Evolutionary conservation across 164 flowering plant species (phyloP).

Genomic region (Magnolia changhungtana): DNA sequence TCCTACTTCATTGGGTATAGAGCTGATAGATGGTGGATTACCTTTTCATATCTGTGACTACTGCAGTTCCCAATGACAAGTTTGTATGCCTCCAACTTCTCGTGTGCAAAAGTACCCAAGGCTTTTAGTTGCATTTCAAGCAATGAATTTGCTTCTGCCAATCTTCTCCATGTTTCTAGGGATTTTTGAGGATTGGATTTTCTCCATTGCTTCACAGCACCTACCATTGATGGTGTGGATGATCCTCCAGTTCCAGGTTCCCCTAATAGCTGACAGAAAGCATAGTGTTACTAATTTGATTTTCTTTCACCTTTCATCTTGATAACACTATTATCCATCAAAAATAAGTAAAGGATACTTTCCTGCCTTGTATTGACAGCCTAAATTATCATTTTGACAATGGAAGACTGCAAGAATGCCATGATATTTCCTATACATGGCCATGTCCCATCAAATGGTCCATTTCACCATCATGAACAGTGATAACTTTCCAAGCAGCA

Average conservation of each 20-base stretch:
- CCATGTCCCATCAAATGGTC: background rate
- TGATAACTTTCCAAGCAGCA: too few species aligned
- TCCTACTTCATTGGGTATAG: background rate
- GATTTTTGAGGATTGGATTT: conserved; percentile 73
- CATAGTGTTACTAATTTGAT: background rate
- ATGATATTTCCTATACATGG: background rate
- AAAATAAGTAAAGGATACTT: background rate
- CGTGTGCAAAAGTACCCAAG: conserved; percentile 59
- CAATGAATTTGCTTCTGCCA: conserved; percentile 70
- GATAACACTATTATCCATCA: background rate
- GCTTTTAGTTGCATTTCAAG: conserved; percentile 62
- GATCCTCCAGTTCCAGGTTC: conserved; percentile 99
- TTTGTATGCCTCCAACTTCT: conserved; percentile 60
- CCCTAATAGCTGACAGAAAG: conserved; percentile 67
- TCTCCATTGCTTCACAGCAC: conserved; percentile 97
- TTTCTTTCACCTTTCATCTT: background rate
- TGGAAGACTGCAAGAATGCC: background rate
- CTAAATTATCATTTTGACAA: background rate
- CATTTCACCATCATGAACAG: background rate
- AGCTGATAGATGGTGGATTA: conserved; percentile 16
- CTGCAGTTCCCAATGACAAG: conserved; percentile 55
- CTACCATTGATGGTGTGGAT: conserved; percentile 99
- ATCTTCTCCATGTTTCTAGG: conserved; percentile 62
- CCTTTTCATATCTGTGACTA: conserved; percentile 56
- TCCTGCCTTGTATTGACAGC: background rate